phyloP scores from a whole-genome alignment of 73 alveolate species.

The Stentor roeselii region DNA sequence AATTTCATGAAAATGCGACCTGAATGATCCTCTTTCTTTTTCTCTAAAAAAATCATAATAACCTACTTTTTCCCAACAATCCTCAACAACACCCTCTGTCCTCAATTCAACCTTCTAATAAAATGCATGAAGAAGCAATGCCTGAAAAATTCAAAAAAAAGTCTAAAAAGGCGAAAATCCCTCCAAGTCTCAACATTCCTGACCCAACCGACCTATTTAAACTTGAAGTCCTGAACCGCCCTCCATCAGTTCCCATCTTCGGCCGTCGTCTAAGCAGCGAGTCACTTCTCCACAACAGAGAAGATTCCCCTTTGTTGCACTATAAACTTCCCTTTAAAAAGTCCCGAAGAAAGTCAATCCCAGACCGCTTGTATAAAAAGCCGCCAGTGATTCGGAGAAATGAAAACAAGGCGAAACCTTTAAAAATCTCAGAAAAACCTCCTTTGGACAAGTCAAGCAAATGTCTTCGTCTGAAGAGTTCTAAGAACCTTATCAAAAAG shows the following conservation, averaged over 20 bases:
- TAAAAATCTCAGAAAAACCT: background rate
- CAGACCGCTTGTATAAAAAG: too few species aligned
- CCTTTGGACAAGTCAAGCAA: background rate
- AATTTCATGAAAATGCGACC: background rate
- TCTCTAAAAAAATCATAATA: background rate
- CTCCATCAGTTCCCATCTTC: slow-evolving; percentile 14
- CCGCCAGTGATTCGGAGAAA: background rate
- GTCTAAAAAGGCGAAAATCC: too few species aligned
- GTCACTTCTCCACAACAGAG: background rate
- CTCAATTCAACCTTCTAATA: too few species aligned
- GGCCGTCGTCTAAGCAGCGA: slow-evolving; percentile 11
- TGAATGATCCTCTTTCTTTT: background rate
- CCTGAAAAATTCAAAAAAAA: too few species aligned
- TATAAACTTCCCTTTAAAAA: background rate
- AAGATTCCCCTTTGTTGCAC: background rate
- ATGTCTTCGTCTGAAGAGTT: background rate
- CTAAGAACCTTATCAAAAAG: too few species aligned
- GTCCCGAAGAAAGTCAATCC: background rate
- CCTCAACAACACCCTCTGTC: too few species aligned
- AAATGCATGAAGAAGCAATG: too few species aligned
- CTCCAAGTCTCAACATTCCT: too few species aligned
- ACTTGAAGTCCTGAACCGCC: background rate
- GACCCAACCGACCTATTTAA: background rate
- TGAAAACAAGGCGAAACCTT: background rate
- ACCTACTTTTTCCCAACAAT: background rate